A percentile compares a stretch with the other conserved stretches of the same genome.
Evolutionary conservation across 1,284 basidiomycete genomes (phyloP).

Genomic region (Microbotryomycetes sp.): DNA sequence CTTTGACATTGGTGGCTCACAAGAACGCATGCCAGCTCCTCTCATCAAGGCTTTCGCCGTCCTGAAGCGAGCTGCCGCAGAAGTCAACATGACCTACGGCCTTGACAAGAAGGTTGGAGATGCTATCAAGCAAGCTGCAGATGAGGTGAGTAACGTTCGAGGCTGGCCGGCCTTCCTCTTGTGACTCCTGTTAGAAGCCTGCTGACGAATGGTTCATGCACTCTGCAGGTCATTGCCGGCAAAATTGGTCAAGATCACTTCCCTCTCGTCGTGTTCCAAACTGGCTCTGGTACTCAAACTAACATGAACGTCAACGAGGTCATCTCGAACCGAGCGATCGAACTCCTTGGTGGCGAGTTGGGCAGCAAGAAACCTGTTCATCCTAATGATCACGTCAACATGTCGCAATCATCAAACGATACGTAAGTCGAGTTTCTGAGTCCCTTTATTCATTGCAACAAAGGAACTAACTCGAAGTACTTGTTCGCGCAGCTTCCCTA

Average conservation of each 20-base stretch:
- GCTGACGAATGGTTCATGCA: not conserved
- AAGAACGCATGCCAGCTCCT: constrained; percentile 86
- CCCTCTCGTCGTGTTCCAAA: constrained; percentile 98
- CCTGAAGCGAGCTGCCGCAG: constrained; percentile 92
- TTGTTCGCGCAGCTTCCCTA: constrained; percentile 71
- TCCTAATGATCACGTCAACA: constrained; percentile 99
- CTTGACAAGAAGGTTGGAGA: constrained; percentile 81
- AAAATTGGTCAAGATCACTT: constrained; percentile 85
- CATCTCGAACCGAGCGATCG: constrained; percentile 97
- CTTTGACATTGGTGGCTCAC: constrained; percentile 94
- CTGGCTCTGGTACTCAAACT: constrained; percentile 96
- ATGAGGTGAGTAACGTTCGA: constrained; percentile 60
- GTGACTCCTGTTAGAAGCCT: not conserved
- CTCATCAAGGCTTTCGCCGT: constrained; percentile 97
- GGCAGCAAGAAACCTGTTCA: constrained; percentile 97
- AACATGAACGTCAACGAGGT: constrained; percentile 99
- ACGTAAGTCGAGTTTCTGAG: constrained; percentile 60
- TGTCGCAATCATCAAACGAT: constrained; percentile 98
- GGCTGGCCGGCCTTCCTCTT: not conserved
- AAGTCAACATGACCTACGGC: constrained; percentile 86
- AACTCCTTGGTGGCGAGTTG: constrained; percentile 89
- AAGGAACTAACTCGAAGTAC: not conserved
- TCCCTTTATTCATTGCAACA: not conserved
- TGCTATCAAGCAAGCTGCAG: constrained; percentile 87
- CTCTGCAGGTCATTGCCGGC: constrained; percentile 80